Evolutionary conservation across 176 grass and related monocot species (phyloP).

Genomic region (Chrysopogon serrulatus): DNA sequence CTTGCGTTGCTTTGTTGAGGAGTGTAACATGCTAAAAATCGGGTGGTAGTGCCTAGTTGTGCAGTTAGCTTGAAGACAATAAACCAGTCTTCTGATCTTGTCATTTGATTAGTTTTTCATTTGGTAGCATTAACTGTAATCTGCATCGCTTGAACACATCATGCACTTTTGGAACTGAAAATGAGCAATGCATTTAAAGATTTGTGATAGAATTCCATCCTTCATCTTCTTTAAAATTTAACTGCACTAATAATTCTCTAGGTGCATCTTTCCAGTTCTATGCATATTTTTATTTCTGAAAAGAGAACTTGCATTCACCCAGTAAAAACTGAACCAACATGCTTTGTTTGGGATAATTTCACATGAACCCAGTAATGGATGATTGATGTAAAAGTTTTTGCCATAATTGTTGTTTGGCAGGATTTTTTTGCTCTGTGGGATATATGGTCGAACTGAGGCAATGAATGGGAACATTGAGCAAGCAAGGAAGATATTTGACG

Average conservation of each 20-base stretch:
- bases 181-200: background rate
- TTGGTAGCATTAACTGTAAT: background rate
- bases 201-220: background rate
- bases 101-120: background rate
- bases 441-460: constrained; percentile 87
- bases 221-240: background rate
- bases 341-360: background rate
- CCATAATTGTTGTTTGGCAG: constrained; percentile 25
- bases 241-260: background rate
- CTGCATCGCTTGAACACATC: background rate
- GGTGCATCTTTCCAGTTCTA: background rate
- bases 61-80: background rate
- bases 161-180: background rate
- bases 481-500: constrained; percentile 97
- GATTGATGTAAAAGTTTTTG: background rate
- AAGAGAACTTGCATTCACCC: background rate
- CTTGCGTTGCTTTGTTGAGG: constrained; percentile 15
- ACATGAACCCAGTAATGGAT: background rate
- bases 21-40: constrained; percentile 8
- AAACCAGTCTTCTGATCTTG: background rate
- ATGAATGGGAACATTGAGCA: constrained; percentile 73
- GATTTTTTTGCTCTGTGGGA: constrained; percentile 89
- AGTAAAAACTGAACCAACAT: background rate
- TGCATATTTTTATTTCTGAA: background rate
- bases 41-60: background rate